Base-by-base conservation (phyloP, 148 eudicot species). In the Chenopodium berlandieri region DNA sequence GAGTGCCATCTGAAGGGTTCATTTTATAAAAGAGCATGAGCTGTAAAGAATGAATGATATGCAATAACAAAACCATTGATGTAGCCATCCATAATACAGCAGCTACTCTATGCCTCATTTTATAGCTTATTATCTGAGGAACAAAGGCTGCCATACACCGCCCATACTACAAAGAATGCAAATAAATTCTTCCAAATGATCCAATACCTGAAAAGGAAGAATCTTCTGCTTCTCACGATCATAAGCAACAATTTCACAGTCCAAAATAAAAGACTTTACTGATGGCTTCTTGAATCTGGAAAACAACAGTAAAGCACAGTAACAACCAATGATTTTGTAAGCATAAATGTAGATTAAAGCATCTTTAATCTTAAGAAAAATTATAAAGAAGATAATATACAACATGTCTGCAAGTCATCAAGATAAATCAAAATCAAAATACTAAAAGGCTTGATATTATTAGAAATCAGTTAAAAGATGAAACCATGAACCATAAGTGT, bases 211-310 rank as follows among this genome's bases (percentile, higher is more conserved):
- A 85, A 96, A 96, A 20, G 99, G 95, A 78, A 85, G 90, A 85
- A 96, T 96, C 86, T 88, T 94, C 85, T 94, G 85, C 84, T 94
- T 94, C 79, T 88, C 91, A 66, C 91, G 97, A 73, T 94, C 95
- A 86, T 91, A 92, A 25, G 98, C 99, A 86, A 96, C 99, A 77
- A 96, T 84, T 88, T 96, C 99, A 77, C 98, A 91, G 69, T 96
- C 99, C 88, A 96, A 75, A 83, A 96, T 92, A 88, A 96, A 94
- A 82, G 97, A 94, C 68, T 79, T 85, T 64, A 91, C 92, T 70
- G 90, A 86, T 50, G 92, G 73, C 77, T 88, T 88, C 88, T 92
- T 96, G 47, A 94, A 86, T 80, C 97, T 92, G 91, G 85, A 88
- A 17, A 31, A 54, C 78, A 78, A 83, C 22, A 50, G 75, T 7